A percentile compares a stretch with the other conserved stretches of the same genome.
These are phyloP conservation scores for Nannochloris sp. DNA, from an alignment of 139 green algal genomes.

Conservation along the genomic window DNA sequence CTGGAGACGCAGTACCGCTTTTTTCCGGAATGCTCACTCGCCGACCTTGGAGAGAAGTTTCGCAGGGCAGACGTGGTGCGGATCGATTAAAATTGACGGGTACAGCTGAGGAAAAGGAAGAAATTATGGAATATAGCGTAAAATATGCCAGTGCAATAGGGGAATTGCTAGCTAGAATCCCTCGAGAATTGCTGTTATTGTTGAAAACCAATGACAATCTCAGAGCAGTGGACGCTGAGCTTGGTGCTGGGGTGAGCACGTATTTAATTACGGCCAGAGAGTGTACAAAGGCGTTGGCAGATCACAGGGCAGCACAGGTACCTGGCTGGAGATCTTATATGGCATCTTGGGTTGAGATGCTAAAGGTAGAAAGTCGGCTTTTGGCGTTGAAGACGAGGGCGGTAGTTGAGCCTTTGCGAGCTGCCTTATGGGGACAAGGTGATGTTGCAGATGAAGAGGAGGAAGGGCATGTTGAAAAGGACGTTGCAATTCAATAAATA, in stretches of 20 bases:
- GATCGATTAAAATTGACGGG: background rate
- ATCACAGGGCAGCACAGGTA: constrained; percentile 10
- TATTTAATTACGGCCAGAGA: constrained; percentile 79
- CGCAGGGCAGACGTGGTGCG: background rate
- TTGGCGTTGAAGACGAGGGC: background rate
- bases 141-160: constrained; percentile 67
- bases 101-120: constrained; percentile 28
- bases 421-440: too few relatives aligned
- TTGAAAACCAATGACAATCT: constrained; percentile 97
- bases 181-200: constrained; percentile 80
- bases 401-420: background rate
- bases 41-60: constrained; percentile 73
- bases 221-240: constrained; percentile 52
- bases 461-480: background rate
- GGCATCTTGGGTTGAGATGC: background rate
- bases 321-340: background rate
- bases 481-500: too few relatives aligned
- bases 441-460: background rate
- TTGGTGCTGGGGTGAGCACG: constrained; percentile 34
- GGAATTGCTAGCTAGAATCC: constrained; percentile 70
- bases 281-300: constrained; percentile 62
- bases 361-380: background rate
- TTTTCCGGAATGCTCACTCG: constrained; percentile 89
- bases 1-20: constrained; percentile 61
- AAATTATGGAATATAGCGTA: constrained; percentile 49